Evolutionary conservation across 2,329 filamentous ascomycete genomes (phyloP), one percentile per base, ranked within the genome.

Genomic region (Stylonectria norvegica): DNA sequence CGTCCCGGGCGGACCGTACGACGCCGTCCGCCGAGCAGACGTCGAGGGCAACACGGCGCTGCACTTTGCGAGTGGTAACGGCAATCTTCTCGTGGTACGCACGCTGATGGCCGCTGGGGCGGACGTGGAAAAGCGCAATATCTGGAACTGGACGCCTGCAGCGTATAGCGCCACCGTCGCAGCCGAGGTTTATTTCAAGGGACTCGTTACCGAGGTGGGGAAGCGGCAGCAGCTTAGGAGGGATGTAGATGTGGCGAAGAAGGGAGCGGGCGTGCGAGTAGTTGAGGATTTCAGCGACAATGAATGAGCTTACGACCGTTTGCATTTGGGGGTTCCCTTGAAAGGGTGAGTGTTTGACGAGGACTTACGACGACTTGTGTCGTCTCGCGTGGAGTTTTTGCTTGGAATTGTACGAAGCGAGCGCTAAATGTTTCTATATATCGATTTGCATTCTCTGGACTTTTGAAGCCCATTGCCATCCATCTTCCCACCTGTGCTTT

Each of bases 61-160:
- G 30, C 89, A 95, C 65, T 89, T 93, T 66, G 89, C 89, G 10
- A 88, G 82, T 56, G 85, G 85, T 32, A 86, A 86, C 55, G 89
- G 89, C 1, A 85, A 91, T 52, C 64, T 94, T 32, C 79, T 89
- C 38, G 85, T 87, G 1, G 67, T 94, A 39, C 74, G 89, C 30
- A 85, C 89, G 23, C 70, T 95, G 38, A 72, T 95, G 10, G 81
- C 85, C 3, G 86, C 86, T 1, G 89, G 89, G 9, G 87, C 89
- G 0, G 83, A 89, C 52, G 78, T 86, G 0, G 73, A 84, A 39
- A 79, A 78, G 40, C 74, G 75, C 51, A 95, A 95, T 58, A 69
- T 80, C 2, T 88, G 83, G 71, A 83, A 79, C 58, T 94, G 89
- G 86, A 89, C 83, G 1, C 85, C 89, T 0, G 75, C 89, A n/a